Conservation (phyloP, 2,329 filamentous ascomycete genomes). For the Penicillium sp. region DNA sequence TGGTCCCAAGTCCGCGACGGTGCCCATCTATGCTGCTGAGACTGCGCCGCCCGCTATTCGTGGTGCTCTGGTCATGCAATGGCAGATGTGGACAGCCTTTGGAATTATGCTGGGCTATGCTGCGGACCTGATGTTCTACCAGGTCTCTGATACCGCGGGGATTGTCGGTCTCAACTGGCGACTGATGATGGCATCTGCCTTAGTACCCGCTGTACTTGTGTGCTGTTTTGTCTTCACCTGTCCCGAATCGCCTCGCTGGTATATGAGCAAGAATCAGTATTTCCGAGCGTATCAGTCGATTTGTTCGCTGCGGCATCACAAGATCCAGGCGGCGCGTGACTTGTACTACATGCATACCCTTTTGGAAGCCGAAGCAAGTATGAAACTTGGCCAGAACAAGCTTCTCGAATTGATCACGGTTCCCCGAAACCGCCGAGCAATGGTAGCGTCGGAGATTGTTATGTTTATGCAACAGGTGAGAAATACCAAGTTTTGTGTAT, state of each 20-base stretch:
- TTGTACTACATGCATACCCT: slow-evolving; percentile 48
- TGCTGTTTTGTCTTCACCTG: slow-evolving; percentile 59
- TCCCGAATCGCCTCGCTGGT: slow-evolving; percentile 49
- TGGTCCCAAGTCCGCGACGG: slow-evolving; percentile 67
- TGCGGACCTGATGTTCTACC: slow-evolving; percentile 57
- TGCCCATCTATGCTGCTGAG: slow-evolving; percentile 72
- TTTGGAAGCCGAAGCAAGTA: slow-evolving; percentile 55
- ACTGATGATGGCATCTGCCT: slow-evolving; percentile 62
- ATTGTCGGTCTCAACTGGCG: slow-evolving; percentile 60
- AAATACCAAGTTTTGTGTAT: too few relatives aligned
- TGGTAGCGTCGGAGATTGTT: slow-evolving; percentile 56
- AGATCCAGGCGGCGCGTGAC: slow-evolving; percentile 43
- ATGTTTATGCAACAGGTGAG: slow-evolving; percentile 62
- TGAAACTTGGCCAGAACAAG: slow-evolving; percentile 47
- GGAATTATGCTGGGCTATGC: slow-evolving; percentile 53
- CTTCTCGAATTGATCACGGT: slow-evolving; percentile 55
- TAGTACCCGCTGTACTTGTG: slow-evolving; percentile 56
- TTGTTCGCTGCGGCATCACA: slow-evolving; percentile 40
- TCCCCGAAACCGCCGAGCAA: slow-evolving; percentile 57
- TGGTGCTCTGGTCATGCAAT: slow-evolving; percentile 75
- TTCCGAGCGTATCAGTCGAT: slow-evolving; percentile 41
- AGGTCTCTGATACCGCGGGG: slow-evolving; percentile 46
- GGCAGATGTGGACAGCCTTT: slow-evolving; percentile 57
- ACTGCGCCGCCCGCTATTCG: slow-evolving; percentile 63
- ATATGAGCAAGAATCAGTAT: slow-evolving; percentile 42